Percentiles rank a stretch among this genome's conserved stretches.
phyloP scores from a whole-genome alignment of 495 filamentous ascomycete species.

The Xylaria cubensis region DNA sequence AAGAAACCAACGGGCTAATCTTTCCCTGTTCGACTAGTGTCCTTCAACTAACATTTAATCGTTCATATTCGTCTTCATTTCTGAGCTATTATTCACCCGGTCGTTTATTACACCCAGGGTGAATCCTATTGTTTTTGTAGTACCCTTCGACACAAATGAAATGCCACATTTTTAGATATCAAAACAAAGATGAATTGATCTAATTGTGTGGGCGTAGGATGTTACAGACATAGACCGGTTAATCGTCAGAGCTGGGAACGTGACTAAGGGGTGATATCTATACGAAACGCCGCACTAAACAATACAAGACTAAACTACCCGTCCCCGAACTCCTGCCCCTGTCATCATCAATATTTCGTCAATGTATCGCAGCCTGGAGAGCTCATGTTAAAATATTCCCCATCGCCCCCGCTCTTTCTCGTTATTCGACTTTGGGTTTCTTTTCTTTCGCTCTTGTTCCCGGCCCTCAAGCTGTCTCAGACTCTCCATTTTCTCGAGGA shows the following conservation, averaged over 20 bases:
- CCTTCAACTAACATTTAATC: background rate
- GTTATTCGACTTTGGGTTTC: constrained; percentile 28
- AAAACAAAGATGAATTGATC: background rate
- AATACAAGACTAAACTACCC: constrained; percentile 13
- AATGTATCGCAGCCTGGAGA: background rate
- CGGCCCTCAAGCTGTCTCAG: constrained; percentile 75
- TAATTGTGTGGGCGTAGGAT: background rate
- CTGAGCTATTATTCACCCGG: background rate
- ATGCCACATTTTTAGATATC: background rate
- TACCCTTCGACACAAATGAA: background rate
- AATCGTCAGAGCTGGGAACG: background rate
- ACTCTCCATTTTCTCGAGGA: constrained; percentile 91
- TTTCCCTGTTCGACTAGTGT: background rate
- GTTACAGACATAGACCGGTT: background rate
- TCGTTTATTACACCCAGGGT: background rate
- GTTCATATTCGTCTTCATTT: background rate
- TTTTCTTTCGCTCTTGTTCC: constrained; percentile 36
- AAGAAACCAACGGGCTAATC: background rate
- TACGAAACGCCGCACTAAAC: constrained; percentile 22
- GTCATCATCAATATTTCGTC: constrained; percentile 15
- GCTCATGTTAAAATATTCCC: constrained; percentile 40
- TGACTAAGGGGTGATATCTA: constrained; percentile 24
- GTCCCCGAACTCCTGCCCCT: constrained; percentile 13
- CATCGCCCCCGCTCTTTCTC: constrained; percentile 43
- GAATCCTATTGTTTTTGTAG: background rate